Percentiles rank a stretch among this genome's conserved stretches.
Conservation (phyloP, 2,329 filamentous ascomycete species). For the Zasmidium angulare region DNA sequence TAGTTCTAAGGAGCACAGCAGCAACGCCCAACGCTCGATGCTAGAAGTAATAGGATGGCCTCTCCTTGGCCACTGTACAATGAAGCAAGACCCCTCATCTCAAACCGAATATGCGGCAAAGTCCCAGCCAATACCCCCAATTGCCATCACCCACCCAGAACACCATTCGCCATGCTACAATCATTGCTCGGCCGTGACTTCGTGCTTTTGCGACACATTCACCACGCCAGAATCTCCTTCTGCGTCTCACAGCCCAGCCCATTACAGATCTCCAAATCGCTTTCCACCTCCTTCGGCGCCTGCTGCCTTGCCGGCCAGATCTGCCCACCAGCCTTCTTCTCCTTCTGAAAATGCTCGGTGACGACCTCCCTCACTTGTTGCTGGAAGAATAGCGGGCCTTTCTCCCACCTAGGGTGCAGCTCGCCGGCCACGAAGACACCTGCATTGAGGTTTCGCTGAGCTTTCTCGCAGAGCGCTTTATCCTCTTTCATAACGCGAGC, state of each 20-base stretch:
- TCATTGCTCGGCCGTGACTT: no score
- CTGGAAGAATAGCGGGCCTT: conserved; percentile 59
- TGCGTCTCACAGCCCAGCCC: conserved; percentile 26
- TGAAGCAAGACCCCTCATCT: neutral
- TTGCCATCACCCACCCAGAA: neutral
- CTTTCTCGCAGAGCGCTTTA: conserved; percentile 60
- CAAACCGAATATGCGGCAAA: neutral
- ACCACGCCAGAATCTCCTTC: conserved; percentile 30
- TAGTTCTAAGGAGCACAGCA: neutral
- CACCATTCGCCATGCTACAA: conserved; percentile 4
- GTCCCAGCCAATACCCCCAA: neutral
- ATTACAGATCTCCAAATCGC: conserved; percentile 32
- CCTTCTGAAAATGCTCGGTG: conserved; percentile 48
- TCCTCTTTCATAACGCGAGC: conserved; percentile 65
- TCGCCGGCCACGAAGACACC: conserved; percentile 64
- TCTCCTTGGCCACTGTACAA: no score
- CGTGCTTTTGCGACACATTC: no score
- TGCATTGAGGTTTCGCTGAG: conserved; percentile 61
- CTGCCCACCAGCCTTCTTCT: conserved; percentile 46
- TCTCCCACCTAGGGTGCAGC: conserved; percentile 61
- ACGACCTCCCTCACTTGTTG: conserved; percentile 50
- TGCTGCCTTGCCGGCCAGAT: conserved; percentile 56
- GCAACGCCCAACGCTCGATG: neutral
- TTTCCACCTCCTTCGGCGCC: conserved; percentile 17
- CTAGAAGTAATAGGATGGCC: neutral